phyloP scores from a whole-genome alignment of 148 eudicot species.

The Simmondsia chinensis region DNA sequence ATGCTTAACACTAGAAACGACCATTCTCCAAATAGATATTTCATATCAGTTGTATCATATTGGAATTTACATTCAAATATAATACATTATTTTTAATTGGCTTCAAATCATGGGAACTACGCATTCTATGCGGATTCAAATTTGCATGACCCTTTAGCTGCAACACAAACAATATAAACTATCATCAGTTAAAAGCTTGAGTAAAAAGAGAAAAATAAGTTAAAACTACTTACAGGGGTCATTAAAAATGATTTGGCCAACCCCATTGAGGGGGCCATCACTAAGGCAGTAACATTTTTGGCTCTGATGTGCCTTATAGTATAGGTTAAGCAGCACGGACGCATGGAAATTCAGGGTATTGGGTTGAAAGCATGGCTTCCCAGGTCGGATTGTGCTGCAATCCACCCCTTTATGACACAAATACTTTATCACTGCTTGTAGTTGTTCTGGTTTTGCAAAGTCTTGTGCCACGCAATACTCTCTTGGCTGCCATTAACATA shows the following conservation, averaged over 20 bases:
- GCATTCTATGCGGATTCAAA: no score
- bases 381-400: slow-evolving; percentile 27
- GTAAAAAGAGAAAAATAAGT: background rate
- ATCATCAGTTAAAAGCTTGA: no score
- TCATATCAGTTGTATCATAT: no score
- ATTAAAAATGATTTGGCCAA: background rate
- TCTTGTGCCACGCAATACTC: slow-evolving; percentile 24
- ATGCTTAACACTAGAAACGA: no score
- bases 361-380: slow-evolving; percentile 34
- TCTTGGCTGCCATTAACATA: no score
- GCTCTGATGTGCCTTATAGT: slow-evolving; percentile 27
- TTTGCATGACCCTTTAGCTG: no score
- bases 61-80: no score
- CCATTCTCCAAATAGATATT: no score
- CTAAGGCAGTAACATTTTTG: slow-evolving; percentile 22
- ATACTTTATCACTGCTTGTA: slow-evolving; percentile 28
- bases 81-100: no score
- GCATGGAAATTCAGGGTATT: slow-evolving; percentile 34
- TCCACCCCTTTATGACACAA: slow-evolving; percentile 31
- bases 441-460: slow-evolving; percentile 10
- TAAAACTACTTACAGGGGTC: background rate
- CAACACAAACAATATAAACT: no score
- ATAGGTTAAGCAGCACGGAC: slow-evolving; percentile 30
- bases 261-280: background rate
- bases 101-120: no score